Evolutionary conservation across 2,329 filamentous ascomycete genomes (phyloP), one percentile per base, ranked within the genome.

Genomic region (Nemania diffusa): DNA sequence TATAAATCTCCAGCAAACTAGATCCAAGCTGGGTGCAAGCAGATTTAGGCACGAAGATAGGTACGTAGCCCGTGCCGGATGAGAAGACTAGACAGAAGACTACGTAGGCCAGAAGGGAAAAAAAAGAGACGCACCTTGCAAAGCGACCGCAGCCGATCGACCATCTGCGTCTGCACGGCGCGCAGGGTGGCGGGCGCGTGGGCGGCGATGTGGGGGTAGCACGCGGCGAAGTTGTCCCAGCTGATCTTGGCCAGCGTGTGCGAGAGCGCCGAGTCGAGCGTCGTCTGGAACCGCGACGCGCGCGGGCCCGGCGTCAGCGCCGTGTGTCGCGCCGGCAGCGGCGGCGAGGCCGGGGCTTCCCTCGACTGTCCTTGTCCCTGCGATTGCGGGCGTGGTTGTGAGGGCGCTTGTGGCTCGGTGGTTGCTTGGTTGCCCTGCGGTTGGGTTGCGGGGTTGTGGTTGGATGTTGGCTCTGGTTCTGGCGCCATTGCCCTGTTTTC

Each of bases 151-250:
- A 90, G 76, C 71, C 86, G 81, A 15, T 83, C 83, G 11, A 88
- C 84, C 85, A 90, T 87, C 74, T 87, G 85, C 60, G 78, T 77
- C 79, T 89, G 88, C 46, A 90, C 84, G 70, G 84, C 82, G 69
- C 80, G 80, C 72, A 90, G 80, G 42, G 85, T 82, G 7, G 77
- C 79, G 26, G 85, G 85, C 22, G 86, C 83, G 68, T 81, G 79
- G 44, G 78, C 75, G 20, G 86, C 83, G n/a, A 90, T 81, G 22
- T 85, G 88, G 50, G 88, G 88, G 76, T 88, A 91, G 78, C 88
- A 91, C 1, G 84, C 81, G 1, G 84, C 84, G 72, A 90, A 85
- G 75, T 87, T 87, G 56, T 84, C 81, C 79, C 84, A 87, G 69
- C 79, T 83, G 62, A 90, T 81, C 74, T 86, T 84, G 71, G 77